phyloP scores from a whole-genome alignment of 2,329 filamentous ascomycete species.

The Calycina marina region DNA sequence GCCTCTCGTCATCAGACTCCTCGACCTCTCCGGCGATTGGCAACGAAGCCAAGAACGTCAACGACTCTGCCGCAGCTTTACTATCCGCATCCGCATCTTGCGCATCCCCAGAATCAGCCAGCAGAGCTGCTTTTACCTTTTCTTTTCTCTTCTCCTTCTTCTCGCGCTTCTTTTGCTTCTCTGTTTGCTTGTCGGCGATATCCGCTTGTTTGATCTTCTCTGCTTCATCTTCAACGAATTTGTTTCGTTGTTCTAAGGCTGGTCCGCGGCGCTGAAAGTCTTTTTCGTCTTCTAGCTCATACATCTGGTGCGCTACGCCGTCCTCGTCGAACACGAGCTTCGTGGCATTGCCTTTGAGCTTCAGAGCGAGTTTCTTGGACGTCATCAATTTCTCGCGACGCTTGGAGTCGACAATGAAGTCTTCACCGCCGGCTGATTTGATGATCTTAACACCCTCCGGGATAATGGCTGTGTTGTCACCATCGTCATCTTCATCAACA shows the following conservation, averaged over 20 bases:
- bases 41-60: slow-evolving; percentile 42
- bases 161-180: slow-evolving; percentile 62
- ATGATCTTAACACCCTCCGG: slow-evolving; percentile 42
- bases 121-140: slow-evolving; percentile 39
- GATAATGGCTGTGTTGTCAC: slow-evolving; percentile 31
- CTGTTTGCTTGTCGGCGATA: slow-evolving; percentile 66
- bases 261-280: slow-evolving; percentile 63
- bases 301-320: slow-evolving; percentile 68
- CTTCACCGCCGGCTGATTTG: slow-evolving; percentile 49
- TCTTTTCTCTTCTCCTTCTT: slow-evolving; percentile 63
- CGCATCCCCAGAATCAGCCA: slow-evolving; percentile 22
- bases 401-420: slow-evolving; percentile 82
- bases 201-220: slow-evolving; percentile 62
- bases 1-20: slow-evolving; percentile 36
- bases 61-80: slow-evolving; percentile 36
- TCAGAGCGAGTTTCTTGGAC: slow-evolving; percentile 86
- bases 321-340: slow-evolving; percentile 91
- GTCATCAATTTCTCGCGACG: slow-evolving; percentile 88
- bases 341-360: slow-evolving; percentile 73
- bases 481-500: slow-evolving; percentile 39
- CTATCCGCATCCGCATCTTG: slow-evolving; percentile 22
- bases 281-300: slow-evolving; percentile 77
- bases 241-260: slow-evolving; percentile 59
- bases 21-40: slow-evolving; percentile 31
- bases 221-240: slow-evolving; percentile 65